Conservation (phyloP, 441 rosid genomes). For the Viola pubescens region DNA sequence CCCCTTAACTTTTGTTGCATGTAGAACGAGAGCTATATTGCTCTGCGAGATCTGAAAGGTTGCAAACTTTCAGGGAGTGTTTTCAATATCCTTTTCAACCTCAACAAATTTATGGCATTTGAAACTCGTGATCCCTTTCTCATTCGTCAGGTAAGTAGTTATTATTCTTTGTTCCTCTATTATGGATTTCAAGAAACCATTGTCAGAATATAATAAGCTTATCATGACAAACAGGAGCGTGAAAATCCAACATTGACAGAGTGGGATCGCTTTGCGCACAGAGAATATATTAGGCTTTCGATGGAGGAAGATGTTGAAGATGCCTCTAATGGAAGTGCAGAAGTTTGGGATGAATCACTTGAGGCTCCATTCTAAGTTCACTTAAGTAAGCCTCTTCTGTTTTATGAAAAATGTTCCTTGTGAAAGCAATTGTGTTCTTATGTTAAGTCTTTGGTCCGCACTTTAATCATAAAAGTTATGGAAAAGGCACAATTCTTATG, state of each 20-base stretch:
- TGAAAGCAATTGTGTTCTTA: neutral
- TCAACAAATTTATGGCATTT: conserved; percentile 93
- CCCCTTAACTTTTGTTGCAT: conserved; percentile 16
- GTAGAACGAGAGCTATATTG: conserved; percentile 64
- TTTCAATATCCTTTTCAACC: conserved; percentile 94
- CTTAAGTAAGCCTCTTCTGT: conserved; percentile 19
- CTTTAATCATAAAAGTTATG: too few relatives aligned
- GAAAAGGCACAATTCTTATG: too few relatives aligned
- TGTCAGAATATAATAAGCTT: conserved; percentile 6
- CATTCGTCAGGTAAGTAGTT: conserved; percentile 71
- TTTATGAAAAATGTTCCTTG: neutral
- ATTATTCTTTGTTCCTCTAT: conserved; percentile 3
- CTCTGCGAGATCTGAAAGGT: conserved; percentile 62
- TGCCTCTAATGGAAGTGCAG: conserved; percentile 94
- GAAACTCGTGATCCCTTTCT: conserved; percentile 95
- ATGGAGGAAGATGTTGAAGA: conserved; percentile 99
- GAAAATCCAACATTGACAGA: conserved; percentile 97
- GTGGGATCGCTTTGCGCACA: conserved; percentile 99
- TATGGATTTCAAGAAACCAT: neutral
- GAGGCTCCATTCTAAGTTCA: conserved; percentile 78
- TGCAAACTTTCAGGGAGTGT: conserved; percentile 82
- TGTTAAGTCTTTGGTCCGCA: neutral
- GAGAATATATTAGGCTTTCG: conserved; percentile 92
- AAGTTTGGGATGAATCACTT: conserved; percentile 94
- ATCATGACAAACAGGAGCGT: conserved; percentile 59